These are phyloP conservation scores for Globisporangium polare DNA, from an alignment of 352 stramenopile species.

Conservation along the genomic window DNA sequence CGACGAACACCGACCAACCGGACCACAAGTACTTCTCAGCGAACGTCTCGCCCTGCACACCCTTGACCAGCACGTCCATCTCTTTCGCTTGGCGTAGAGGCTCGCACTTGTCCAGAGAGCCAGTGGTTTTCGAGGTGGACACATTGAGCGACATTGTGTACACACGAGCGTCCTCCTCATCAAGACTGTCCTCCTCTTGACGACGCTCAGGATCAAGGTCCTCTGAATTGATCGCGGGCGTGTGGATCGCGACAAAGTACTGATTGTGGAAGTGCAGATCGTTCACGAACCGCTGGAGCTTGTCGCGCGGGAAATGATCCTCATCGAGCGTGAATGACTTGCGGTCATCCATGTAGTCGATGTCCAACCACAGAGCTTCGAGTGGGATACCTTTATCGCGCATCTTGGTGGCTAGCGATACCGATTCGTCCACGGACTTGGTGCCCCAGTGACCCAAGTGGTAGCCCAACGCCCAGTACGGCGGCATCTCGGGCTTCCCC, in stretches of 20 bases:
- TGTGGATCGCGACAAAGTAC: conserved; percentile 69
- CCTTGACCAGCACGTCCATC: conserved; percentile 76
- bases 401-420: conserved; percentile 35
- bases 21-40: conserved; percentile 67
- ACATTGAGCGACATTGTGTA: not conserved
- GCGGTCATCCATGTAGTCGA: conserved; percentile 52
- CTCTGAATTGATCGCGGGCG: conserved; percentile 47
- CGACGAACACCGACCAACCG: conserved; percentile 69
- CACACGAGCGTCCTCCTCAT: not conserved
- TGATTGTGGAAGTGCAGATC: conserved; percentile 81
- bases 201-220: not conserved
- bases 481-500: conserved; percentile 68
- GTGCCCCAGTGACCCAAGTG: conserved; percentile 55
- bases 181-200: not conserved
- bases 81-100: conserved; percentile 35
- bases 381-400: conserved; percentile 47
- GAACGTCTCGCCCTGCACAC: conserved; percentile 51
- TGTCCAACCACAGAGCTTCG: conserved; percentile 78
- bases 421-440: conserved; percentile 29
- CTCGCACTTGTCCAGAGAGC: conserved; percentile 1
- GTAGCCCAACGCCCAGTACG: conserved; percentile 86
- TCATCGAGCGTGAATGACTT: conserved; percentile 65
- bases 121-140: not conserved
- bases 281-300: conserved; percentile 57
- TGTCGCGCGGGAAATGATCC: conserved; percentile 32